Percentiles rank a stretch among this genome's conserved stretches.
Evolutionary conservation across 129 eudicot genomes (phyloP).

Genomic region (Saposhnikovia divaricata): DNA sequence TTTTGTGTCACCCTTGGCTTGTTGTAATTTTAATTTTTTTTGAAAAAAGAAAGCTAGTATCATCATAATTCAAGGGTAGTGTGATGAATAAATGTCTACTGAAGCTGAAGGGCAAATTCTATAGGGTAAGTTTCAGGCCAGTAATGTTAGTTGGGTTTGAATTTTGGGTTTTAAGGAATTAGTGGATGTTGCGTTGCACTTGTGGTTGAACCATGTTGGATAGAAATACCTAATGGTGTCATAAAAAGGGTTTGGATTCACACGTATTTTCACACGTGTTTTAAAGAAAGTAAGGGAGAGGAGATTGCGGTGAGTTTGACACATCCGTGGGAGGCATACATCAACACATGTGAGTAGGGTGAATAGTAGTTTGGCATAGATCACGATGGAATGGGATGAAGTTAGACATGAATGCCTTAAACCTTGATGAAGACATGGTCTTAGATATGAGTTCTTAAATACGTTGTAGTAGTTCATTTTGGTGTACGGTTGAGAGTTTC

Average conservation of each 20-base stretch:
- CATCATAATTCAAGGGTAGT: too few species aligned
- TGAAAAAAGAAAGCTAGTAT: background rate
- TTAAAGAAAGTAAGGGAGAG: background rate
- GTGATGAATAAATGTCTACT: too few species aligned
- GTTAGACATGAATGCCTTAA: background rate
- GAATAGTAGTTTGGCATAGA: background rate
- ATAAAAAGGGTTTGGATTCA: background rate
- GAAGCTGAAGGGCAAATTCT: too few species aligned
- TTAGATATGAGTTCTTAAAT: too few species aligned
- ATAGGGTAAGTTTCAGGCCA: too few species aligned
- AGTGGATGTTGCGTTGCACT: background rate
- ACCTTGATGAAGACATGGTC: background rate
- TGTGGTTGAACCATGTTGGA: background rate
- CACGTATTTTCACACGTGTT: background rate
- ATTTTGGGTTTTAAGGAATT: background rate
- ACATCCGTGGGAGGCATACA: background rate
- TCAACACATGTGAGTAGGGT: background rate
- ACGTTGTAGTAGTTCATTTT: too few species aligned
- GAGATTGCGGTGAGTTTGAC: background rate
- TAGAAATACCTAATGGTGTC: background rate
- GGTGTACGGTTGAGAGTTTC: too few species aligned
- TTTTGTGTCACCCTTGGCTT: too few species aligned
- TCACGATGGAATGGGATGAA: background rate
- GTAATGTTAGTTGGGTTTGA: too few species aligned
- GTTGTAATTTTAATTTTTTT: too few species aligned